These are phyloP conservation scores for Lipomyces sp. DNA, from an alignment of 805 yeast species.

Conservation along the genomic window DNA sequence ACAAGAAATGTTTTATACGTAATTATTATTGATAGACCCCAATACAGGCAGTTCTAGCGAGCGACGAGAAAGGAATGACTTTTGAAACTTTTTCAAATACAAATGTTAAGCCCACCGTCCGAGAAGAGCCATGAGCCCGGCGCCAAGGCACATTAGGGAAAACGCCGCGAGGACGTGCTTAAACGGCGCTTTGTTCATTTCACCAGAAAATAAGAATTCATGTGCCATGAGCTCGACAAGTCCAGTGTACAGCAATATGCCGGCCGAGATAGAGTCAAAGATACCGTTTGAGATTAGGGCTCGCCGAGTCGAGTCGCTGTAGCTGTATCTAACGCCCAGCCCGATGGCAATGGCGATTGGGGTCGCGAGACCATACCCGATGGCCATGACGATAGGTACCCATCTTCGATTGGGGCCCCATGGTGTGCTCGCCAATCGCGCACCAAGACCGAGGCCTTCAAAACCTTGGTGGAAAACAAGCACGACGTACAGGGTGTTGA, in stretches of 20 bases:
- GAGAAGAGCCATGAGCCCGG: slow-evolving; percentile 72
- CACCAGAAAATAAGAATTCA: slow-evolving; percentile 61
- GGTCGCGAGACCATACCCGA: slow-evolving; percentile 63
- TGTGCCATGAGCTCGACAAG: slow-evolving; percentile 76
- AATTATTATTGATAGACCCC: slow-evolving; percentile 3
- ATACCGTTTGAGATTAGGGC: slow-evolving; percentile 66
- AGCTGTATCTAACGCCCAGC: slow-evolving; percentile 66
- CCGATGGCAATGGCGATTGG: slow-evolving; percentile 78
- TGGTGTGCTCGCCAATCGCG: slow-evolving; percentile 63
- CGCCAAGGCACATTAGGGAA: slow-evolving; percentile 49
- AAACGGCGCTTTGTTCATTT: slow-evolving; percentile 38
- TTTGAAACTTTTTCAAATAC: background rate
- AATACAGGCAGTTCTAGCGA: background rate
- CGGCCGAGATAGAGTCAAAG: slow-evolving; percentile 72
- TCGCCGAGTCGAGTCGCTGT: slow-evolving; percentile 44
- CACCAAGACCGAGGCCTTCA: slow-evolving; percentile 79
- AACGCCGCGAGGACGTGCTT: slow-evolving; percentile 24
- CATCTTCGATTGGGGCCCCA: slow-evolving; percentile 57
- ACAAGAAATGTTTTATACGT: background rate
- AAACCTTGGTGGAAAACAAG: slow-evolving; percentile 62
- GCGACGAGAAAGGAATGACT: background rate
- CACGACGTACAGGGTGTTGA: slow-evolving; percentile 69
- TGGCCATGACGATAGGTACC: slow-evolving; percentile 58
- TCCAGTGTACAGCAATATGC: slow-evolving; percentile 72
- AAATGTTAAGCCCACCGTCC: slow-evolving; percentile 71